Conservation (phyloP, 2,329 filamentous ascomycete genomes). For the Alternaria arbusti region DNA sequence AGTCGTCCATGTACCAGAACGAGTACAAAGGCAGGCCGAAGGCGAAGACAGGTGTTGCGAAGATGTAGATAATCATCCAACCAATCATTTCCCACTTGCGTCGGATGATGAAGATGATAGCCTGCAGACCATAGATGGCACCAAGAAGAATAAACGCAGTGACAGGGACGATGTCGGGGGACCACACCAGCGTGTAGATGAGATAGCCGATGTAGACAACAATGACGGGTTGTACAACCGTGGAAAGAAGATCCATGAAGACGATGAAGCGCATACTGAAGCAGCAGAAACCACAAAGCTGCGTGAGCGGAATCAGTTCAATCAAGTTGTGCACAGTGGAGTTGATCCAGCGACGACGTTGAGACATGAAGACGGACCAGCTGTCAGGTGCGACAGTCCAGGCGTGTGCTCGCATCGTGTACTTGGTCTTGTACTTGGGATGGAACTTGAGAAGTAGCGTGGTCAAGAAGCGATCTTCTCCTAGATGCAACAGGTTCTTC, state of each 20-base stretch:
- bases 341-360: constrained; percentile 99
- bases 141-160: constrained; percentile 89
- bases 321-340: constrained; percentile 97
- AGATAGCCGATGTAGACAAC: constrained; percentile 90
- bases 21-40: constrained; percentile 89
- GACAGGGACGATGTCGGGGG: constrained; percentile 72
- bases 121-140: constrained; percentile 97
- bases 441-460: constrained; percentile 93
- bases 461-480: constrained; percentile 96
- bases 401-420: constrained; percentile 87
- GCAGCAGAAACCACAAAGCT: constrained; percentile 99
- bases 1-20: constrained; percentile 99
- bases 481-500: constrained; percentile 96
- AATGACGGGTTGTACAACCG: constrained; percentile 88
- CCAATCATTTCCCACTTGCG: constrained; percentile 99
- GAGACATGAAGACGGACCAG: constrained; percentile 93
- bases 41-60: constrained; percentile 90
- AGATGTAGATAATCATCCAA: constrained; percentile 96
- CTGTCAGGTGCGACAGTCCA: constrained; percentile 97
- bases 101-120: constrained; percentile 93
- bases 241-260: constrained; percentile 90
- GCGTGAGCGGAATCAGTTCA: constrained; percentile 89
- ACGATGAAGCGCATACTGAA: constrained; percentile 99
- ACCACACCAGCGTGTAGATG: constrained; percentile 72
- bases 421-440: constrained; percentile 97